Evolutionary conservation across 169 alveolate species (phyloP).

Genomic region (Babesia ovis): DNA sequence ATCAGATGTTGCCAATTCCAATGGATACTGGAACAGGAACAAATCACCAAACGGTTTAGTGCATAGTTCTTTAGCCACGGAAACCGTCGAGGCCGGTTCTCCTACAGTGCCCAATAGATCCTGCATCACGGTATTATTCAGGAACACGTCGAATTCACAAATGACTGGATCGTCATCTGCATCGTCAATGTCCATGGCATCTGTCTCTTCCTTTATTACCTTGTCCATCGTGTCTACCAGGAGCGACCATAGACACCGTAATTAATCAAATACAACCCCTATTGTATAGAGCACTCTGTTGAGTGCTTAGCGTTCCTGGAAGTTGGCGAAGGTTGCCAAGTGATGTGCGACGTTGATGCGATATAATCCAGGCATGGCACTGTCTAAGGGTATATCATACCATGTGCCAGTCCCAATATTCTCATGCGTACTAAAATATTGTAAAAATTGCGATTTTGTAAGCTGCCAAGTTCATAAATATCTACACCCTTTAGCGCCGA

Average conservation of each 20-base stretch:
- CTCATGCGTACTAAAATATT: too few species aligned
- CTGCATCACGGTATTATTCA: constrained; percentile 40
- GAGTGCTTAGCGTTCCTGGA: too few species aligned
- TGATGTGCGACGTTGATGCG: constrained; percentile 10
- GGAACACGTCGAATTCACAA: constrained; percentile 52
- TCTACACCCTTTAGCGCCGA: background rate
- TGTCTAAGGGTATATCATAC: too few species aligned
- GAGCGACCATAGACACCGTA: too few species aligned
- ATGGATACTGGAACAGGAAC: constrained; percentile 58
- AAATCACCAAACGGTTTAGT: constrained; percentile 52
- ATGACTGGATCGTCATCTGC: constrained; percentile 52
- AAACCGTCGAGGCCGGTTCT: constrained; percentile 31
- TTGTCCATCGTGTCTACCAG: constrained; percentile 21
- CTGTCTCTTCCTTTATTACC: too few species aligned
- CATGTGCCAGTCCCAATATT: too few species aligned
- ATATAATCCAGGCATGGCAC: constrained; percentile 1
- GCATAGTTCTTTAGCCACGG: constrained; percentile 46
- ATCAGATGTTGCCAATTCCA: constrained; percentile 37
- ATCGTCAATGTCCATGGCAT: constrained; percentile 25
- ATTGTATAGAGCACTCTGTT: background rate
- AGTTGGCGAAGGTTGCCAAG: background rate
- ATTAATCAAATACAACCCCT: too few species aligned
- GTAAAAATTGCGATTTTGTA: too few species aligned
- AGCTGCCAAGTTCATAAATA: too few species aligned
- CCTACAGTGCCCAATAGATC: constrained; percentile 36